Percentiles rank a stretch among this genome's conserved stretches.
These are phyloP conservation scores for Hypoxylon trugodes DNA, from an alignment of 495 filamentous ascomycete species.

Conservation along the genomic window DNA sequence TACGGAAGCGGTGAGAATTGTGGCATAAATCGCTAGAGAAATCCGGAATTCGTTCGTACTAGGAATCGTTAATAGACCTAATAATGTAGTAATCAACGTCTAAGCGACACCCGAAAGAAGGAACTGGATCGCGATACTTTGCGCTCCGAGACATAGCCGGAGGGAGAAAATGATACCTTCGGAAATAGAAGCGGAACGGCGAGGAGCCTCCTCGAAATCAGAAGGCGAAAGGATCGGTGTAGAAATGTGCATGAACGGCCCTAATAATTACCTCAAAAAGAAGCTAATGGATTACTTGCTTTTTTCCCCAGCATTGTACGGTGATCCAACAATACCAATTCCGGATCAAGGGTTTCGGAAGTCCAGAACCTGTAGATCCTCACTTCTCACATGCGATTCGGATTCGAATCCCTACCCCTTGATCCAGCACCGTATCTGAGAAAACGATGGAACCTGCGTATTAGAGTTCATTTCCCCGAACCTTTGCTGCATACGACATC, in stretches of 20 bases:
- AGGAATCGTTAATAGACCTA: constrained; percentile 48
- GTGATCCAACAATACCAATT: constrained; percentile 1
- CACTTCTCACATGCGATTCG: no score
- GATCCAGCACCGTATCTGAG: constrained; percentile 6
- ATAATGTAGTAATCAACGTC: constrained; percentile 12
- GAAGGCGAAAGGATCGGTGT: constrained; percentile 9
- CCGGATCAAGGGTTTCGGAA: constrained; percentile 30
- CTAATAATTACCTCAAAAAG: constrained; percentile 2
- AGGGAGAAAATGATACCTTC: constrained; percentile 24
- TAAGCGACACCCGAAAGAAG: background rate
- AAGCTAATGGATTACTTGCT: background rate
- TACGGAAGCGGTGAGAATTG: constrained; percentile 42
- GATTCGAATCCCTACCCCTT: constrained; percentile 1
- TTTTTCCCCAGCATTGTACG: background rate
- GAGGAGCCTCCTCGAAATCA: constrained; percentile 11
- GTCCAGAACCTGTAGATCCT: constrained; percentile 26
- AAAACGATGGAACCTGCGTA: constrained; percentile 1
- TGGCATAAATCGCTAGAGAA: constrained; percentile 60
- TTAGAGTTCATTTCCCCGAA: background rate
- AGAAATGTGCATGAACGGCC: background rate
- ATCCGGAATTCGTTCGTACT: constrained; percentile 52
- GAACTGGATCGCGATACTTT: constrained; percentile 2
- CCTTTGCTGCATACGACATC: background rate
- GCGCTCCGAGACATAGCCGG: constrained; percentile 9
- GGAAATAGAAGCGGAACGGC: constrained; percentile 34